phyloP scores from a whole-genome alignment of 306 rosid genomes.

The Pyrus betulifolia region DNA sequence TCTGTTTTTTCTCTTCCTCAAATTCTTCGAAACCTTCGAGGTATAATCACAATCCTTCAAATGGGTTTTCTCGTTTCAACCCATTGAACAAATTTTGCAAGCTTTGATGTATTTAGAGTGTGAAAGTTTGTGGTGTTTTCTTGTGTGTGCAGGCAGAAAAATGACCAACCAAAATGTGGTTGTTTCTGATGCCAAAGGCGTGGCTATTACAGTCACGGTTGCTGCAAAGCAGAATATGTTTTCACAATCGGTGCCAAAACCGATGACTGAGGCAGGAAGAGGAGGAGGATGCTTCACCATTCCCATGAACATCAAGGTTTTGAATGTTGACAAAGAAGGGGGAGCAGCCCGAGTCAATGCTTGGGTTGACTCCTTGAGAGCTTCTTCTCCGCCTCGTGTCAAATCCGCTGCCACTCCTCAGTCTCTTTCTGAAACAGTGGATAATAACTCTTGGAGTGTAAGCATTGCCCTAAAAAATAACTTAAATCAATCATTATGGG shows the following conservation, averaged over 20 bases:
- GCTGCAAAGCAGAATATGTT: slow-evolving; percentile 15
- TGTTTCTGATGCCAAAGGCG: slow-evolving; percentile 35
- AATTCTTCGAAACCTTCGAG: neutral
- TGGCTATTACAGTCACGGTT: slow-evolving; percentile 16
- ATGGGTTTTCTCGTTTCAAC: neutral
- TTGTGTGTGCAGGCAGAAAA: neutral
- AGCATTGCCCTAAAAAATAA: slow-evolving; percentile 5
- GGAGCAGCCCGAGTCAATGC: slow-evolving; percentile 35
- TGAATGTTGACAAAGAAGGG: slow-evolving; percentile 35
- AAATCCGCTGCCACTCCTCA: slow-evolving; percentile 23
- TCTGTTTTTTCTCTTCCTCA: neutral
- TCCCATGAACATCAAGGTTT: slow-evolving; percentile 31
- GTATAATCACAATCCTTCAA: neutral
- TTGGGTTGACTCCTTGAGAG: slow-evolving; percentile 87
- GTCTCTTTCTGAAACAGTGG: slow-evolving; percentile 29
- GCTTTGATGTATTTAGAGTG: neutral
- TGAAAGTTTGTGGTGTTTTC: slow-evolving; percentile 6
- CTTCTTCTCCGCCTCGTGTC: slow-evolving; percentile 68
- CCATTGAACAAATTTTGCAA: neutral
- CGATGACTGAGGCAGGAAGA: slow-evolving; percentile 29
- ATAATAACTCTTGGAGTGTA: slow-evolving; percentile 53
- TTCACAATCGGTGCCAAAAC: slow-evolving; percentile 28
- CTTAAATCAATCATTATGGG: neutral
- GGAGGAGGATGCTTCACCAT: slow-evolving; percentile 30
- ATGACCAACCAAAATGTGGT: slow-evolving; percentile 73